Evolutionary conservation across 2,329 filamentous ascomycete species (phyloP).

Genomic region (Camillea tinctor): DNA sequence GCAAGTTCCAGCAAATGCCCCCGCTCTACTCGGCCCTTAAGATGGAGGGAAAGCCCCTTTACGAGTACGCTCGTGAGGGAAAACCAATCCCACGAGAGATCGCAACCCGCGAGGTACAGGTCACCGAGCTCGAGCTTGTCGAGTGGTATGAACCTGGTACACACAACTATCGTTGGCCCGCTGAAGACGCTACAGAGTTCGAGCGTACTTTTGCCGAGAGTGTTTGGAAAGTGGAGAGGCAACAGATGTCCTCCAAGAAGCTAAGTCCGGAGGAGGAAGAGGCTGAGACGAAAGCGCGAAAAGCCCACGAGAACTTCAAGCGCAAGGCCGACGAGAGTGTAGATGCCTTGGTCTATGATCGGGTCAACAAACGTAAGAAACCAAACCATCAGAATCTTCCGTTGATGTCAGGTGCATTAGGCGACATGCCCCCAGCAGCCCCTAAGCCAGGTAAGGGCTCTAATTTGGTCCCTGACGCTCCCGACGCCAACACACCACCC

Average conservation of each 20-base stretch:
- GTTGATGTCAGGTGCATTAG: slow-evolving; percentile 59
- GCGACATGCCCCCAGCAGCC: slow-evolving; percentile 46
- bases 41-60: slow-evolving; percentile 89
- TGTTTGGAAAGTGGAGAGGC: slow-evolving; percentile 61
- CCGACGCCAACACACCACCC: slow-evolving; percentile 47
- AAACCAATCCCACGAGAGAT: slow-evolving; percentile 84
- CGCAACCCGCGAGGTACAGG: slow-evolving; percentile 74
- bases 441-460: slow-evolving; percentile 45
- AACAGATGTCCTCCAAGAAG: slow-evolving; percentile 49
- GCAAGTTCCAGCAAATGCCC: slow-evolving; percentile 84
- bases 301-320: slow-evolving; percentile 57
- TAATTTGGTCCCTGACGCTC: slow-evolving; percentile 52
- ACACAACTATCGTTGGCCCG: slow-evolving; percentile 77
- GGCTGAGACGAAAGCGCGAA: slow-evolving; percentile 53
- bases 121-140: slow-evolving; percentile 73
- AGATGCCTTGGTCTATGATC: slow-evolving; percentile 55
- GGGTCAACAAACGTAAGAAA: slow-evolving; percentile 40
- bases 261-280: slow-evolving; percentile 55
- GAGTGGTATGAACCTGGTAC: slow-evolving; percentile 83
- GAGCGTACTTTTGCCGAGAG: slow-evolving; percentile 77
- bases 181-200: slow-evolving; percentile 70
- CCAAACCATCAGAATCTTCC: slow-evolving; percentile 37
- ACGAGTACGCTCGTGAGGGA: slow-evolving; percentile 92
- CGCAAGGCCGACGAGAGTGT: slow-evolving; percentile 57
- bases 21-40: slow-evolving; percentile 91